Evolutionary conservation across 257 asterid genomes (phyloP), one percentile per base, ranked within the genome.

Genomic region (Jacaranda mimosifolia): DNA sequence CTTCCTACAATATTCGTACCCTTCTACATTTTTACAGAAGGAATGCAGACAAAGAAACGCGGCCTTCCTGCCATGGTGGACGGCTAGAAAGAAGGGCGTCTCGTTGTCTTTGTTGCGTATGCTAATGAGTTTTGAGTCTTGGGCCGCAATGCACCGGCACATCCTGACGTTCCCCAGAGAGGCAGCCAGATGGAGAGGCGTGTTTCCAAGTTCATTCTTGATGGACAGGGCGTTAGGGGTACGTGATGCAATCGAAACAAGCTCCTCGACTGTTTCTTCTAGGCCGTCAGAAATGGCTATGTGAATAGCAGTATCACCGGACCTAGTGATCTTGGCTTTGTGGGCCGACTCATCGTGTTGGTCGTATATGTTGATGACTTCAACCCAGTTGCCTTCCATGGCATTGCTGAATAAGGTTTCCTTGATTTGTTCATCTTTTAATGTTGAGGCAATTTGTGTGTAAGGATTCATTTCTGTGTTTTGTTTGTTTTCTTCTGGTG

Each of bases 281-380:
- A 64, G 73, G 65, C 85, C 85, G 2, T 77, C 79, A 6, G 78
- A 60, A 36, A 80, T 51, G 36, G 87, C 87, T 3, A 80, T 69
- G 70, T 83, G 87, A 5, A 83, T 35, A 2, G 83, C 87, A 0
- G 83, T 83, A 45, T 83, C 85, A 9, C 69, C 75, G 18, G 82
- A 52, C 11, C 40, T 65, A 10, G 80, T 83, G 75, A 80, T 73
- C 77, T 46, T 55, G 3, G 78, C 80, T 0, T 0, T 18, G n/a
- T 46, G 76, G 3, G 66, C 56, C 1, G 6, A 13, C 15, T 32
- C 3, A 9, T 35, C 62, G 0, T 52, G 5, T 4, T 7, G 1
- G 6, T 19, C 2, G 73, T 80, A 76, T 53, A 62, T 38, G 1
- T 53, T 3, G 68, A 72, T 45, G 13, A 83, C 86, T 7, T 79